Evolutionary conservation across 441 rosid genomes (phyloP).

Genomic region (Aquilaria agallochum): DNA sequence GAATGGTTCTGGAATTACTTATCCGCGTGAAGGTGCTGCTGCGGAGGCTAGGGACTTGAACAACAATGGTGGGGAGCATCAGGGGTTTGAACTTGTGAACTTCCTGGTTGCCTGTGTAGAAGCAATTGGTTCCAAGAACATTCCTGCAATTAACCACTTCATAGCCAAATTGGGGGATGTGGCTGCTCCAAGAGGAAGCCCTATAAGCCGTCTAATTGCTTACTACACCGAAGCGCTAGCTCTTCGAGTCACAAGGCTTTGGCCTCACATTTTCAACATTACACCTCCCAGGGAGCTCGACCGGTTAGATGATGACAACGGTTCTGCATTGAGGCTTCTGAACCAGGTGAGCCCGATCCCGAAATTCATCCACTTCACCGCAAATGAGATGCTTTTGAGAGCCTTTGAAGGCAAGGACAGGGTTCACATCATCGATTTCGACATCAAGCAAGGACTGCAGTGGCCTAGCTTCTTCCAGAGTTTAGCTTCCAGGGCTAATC

Average conservation of each 20-base stretch:
- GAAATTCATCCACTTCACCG: slow-evolving; percentile 83
- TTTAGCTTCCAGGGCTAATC: slow-evolving; percentile 68
- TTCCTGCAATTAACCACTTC: slow-evolving; percentile 59
- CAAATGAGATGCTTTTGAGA: slow-evolving; percentile 80
- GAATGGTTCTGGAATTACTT: slow-evolving; percentile 53
- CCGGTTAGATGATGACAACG: slow-evolving; percentile 62
- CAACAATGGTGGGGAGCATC: slow-evolving; percentile 43
- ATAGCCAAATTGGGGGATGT: slow-evolving; percentile 68
- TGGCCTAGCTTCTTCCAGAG: slow-evolving; percentile 98
- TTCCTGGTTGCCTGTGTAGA: slow-evolving; percentile 74
- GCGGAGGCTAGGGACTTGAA: slow-evolving; percentile 39
- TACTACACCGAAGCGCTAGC: slow-evolving; percentile 90
- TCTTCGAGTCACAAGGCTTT: slow-evolving; percentile 70
- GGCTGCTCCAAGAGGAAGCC: slow-evolving; percentile 71
- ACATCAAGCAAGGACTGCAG: slow-evolving; percentile 96
- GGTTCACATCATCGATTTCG: slow-evolving; percentile 90
- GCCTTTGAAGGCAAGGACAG: slow-evolving; percentile 93
- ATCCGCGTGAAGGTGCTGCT: slow-evolving; percentile 24
- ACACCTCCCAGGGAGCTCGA: slow-evolving; percentile 77
- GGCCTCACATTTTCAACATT: slow-evolving; percentile 89
- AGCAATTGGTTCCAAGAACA: slow-evolving; percentile 70
- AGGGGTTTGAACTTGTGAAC: slow-evolving; percentile 73
- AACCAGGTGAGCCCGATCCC: slow-evolving; percentile 91
- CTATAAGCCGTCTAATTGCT: slow-evolving; percentile 67
- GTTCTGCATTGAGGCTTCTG: slow-evolving; percentile 71